Evolutionary conservation across 441 rosid genomes (phyloP).

Genomic region (Codiaeum variegatum): DNA sequence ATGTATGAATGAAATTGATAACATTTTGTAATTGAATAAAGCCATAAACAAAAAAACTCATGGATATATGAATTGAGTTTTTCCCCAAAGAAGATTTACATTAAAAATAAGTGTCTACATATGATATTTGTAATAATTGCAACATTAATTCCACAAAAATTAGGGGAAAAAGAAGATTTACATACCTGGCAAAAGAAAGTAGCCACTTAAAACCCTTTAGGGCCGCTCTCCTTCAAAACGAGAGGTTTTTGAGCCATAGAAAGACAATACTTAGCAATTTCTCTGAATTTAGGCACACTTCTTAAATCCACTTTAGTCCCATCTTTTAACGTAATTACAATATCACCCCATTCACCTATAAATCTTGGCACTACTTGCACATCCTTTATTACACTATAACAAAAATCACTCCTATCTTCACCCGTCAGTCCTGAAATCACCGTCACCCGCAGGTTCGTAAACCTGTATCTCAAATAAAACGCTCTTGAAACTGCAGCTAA

Average conservation of each 20-base stretch:
- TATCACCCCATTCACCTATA: slow-evolving; percentile 90
- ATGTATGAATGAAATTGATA: too few relatives aligned
- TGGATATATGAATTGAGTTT: too few relatives aligned
- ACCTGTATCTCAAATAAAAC: slow-evolving; percentile 76
- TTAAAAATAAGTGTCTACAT: too few relatives aligned
- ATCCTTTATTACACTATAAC: slow-evolving; percentile 76
- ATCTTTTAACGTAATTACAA: slow-evolving; percentile 63
- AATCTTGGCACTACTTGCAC: slow-evolving; percentile 90
- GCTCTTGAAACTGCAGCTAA: slow-evolving; percentile 81
- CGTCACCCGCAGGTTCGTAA: slow-evolving; percentile 84
- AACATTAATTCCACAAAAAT: slow-evolving; percentile 18
- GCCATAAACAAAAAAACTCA: too few relatives aligned
- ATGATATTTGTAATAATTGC: not conserved
- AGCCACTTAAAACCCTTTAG: slow-evolving; percentile 48
- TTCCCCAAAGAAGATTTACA: too few relatives aligned
- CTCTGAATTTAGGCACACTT: slow-evolving; percentile 87
- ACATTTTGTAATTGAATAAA: too few relatives aligned
- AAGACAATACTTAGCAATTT: slow-evolving; percentile 69
- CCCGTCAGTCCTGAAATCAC: slow-evolving; percentile 90
- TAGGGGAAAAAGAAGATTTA: not conserved
- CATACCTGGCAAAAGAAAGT: slow-evolving; percentile 6
- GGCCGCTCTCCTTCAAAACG: slow-evolving; percentile 45
- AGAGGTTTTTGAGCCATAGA: slow-evolving; percentile 63
- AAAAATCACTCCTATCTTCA: slow-evolving; percentile 78
- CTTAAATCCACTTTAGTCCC: slow-evolving; percentile 79